A percentile compares a stretch with the other conserved stretches of the same genome.
Conservation (phyloP, 2,329 filamentous ascomycete species). For the Coleophoma eucalyptorum region DNA sequence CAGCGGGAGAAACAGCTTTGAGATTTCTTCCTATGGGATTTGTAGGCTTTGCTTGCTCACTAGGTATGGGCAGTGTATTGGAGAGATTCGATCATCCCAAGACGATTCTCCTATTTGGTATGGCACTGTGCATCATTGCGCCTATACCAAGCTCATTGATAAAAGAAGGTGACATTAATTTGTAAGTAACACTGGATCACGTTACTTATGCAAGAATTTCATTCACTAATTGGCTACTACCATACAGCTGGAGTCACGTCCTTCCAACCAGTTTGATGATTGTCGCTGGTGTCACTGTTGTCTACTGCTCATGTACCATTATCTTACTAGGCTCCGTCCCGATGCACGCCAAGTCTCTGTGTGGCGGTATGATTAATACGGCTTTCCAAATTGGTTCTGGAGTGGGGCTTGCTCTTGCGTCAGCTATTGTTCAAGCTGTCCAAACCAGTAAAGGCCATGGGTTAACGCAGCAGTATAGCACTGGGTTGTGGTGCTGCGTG, state of each 20-base stretch:
- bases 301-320: conserved; percentile 38
- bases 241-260: conserved; percentile 30
- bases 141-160: conserved; percentile 29
- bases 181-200: conserved; percentile 3
- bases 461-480: conserved; percentile 30
- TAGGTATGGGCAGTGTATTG: conserved; percentile 30
- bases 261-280: conserved; percentile 34
- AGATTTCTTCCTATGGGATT: conserved; percentile 37
- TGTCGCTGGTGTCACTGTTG: conserved; percentile 34
- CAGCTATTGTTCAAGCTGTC: conserved; percentile 33
- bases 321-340: conserved; percentile 35
- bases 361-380: conserved; percentile 38
- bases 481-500: conserved; percentile 36
- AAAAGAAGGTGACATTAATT: conserved; percentile 13
- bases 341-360: conserved; percentile 34
- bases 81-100: conserved; percentile 32
- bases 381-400: conserved; percentile 38
- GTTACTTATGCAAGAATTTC: conserved; percentile 7
- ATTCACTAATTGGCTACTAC: not conserved
- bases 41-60: conserved; percentile 32
- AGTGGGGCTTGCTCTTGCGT: conserved; percentile 34
- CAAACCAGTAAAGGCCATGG: conserved; percentile 31
- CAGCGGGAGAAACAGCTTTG: conserved; percentile 33
- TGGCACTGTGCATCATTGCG: conserved; percentile 31
- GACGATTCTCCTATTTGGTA: conserved; percentile 29